phyloP scores from a whole-genome alignment of 2,329 filamentous ascomycete species.

The Tolypocladium ovalisporum region DNA sequence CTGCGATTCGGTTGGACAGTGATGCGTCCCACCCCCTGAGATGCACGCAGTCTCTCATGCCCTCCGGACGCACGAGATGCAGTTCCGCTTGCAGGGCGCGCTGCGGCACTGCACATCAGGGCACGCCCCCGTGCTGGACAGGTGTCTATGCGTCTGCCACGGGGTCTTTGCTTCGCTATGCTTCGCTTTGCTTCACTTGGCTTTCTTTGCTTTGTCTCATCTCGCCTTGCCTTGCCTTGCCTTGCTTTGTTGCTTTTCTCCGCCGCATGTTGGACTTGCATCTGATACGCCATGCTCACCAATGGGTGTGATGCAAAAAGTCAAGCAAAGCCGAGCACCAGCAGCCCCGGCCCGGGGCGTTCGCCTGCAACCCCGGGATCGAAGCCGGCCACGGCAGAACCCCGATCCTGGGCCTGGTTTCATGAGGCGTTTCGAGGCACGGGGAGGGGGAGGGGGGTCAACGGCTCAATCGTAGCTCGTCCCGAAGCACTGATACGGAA shows the following conservation, averaged over 20 bases:
- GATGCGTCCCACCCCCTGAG: neutral
- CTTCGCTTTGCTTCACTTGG: neutral
- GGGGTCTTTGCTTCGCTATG: neutral
- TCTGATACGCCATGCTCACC: neutral
- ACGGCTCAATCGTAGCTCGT: neutral
- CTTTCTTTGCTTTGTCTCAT: neutral
- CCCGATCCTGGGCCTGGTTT: neutral
- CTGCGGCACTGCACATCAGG: neutral
- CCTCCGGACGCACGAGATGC: conserved; percentile 1
- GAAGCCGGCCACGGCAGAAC: neutral
- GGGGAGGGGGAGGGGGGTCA: neutral
- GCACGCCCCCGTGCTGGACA: neutral
- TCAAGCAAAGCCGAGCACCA: neutral
- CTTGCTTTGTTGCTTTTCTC: neutral
- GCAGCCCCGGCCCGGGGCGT: neutral
- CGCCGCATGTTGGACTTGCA: neutral
- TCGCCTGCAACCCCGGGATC: neutral
- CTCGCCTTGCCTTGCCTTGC: neutral
- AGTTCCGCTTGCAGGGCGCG: conserved; percentile 1
- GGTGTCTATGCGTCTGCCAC: neutral
- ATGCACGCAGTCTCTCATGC: neutral
- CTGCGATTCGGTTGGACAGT: neutral
- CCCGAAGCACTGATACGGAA: neutral
- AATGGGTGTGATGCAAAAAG: neutral
- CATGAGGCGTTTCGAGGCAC: neutral